Evolutionary conservation across 805 yeast genomes (phyloP).

Genomic region (Hanseniaspora clermontiae): DNA sequence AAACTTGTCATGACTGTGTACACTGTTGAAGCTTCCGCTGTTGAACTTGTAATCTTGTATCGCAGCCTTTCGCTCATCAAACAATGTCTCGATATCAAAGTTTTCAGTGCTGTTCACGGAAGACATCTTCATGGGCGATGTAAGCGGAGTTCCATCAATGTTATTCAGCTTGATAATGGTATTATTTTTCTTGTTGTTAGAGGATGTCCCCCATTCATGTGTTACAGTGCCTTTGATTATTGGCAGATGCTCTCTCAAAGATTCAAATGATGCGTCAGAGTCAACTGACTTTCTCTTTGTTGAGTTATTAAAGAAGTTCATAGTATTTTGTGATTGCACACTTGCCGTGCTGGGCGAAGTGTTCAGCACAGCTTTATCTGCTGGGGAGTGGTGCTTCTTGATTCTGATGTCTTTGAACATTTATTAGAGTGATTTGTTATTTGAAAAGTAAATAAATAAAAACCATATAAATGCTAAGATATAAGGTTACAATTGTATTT

Average conservation of each 20-base stretch:
- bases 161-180: slow-evolving; percentile 3
- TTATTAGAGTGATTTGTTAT: background rate
- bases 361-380: background rate
- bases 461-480: too few relatives aligned
- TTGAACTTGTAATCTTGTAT: background rate
- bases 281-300: slow-evolving; percentile 6
- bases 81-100: background rate
- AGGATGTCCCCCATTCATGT: slow-evolving; percentile 13
- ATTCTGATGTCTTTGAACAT: slow-evolving; percentile 12
- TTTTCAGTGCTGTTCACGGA: background rate
- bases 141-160: slow-evolving; percentile 7
- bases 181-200: background rate
- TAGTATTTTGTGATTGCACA: background rate
- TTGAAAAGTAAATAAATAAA: background rate
- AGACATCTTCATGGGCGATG: background rate
- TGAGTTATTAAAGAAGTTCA: background rate
- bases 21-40: background rate
- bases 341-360: background rate
- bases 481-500: background rate
- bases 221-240: slow-evolving; percentile 12
- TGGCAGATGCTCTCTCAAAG: background rate
- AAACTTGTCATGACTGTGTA: background rate
- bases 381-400: background rate
- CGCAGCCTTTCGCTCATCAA: background rate
- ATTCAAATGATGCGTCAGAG: background rate